A percentile compares a stretch with the other conserved stretches of the same genome.
phyloP scores from a whole-genome alignment of 495 filamentous ascomycete genomes.

The Tetracladium setigerum region DNA sequence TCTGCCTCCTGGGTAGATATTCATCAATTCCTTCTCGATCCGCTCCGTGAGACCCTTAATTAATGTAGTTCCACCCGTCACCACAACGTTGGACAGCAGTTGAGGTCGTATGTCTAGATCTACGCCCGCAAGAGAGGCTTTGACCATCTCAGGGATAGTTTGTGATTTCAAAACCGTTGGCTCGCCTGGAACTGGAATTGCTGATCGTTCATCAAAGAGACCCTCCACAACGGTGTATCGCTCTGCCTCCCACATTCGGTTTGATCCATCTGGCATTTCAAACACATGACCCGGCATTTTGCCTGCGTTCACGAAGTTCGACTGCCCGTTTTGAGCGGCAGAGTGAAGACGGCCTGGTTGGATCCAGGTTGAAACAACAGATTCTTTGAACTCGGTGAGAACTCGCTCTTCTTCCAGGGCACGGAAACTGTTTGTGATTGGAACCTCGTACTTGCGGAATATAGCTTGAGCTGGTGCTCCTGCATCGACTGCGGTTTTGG shows the following conservation, averaged over 20 bases:
- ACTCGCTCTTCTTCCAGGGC: conserved; percentile 85
- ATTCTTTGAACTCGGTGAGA: conserved; percentile 93
- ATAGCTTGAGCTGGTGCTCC: conserved; percentile 67
- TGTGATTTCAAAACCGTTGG: conserved; percentile 49
- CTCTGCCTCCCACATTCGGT: conserved; percentile 85
- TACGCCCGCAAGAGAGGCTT: conserved; percentile 64
- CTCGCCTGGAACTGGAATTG: conserved; percentile 31
- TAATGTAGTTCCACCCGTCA: conserved; percentile 79
- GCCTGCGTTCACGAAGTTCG: conserved; percentile 61
- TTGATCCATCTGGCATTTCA: conserved; percentile 92
- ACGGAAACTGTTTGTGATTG: conserved; percentile 66
- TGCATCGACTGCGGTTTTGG: conserved; percentile 84
- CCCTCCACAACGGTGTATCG: conserved; percentile 79
- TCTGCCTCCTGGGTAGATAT: conserved; percentile 69
- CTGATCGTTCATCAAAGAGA: conserved; percentile 76
- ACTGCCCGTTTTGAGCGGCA: conserved; percentile 42
- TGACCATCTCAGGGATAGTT: conserved; percentile 73
- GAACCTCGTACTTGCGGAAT: conserved; percentile 56
- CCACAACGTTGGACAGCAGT: conserved; percentile 81
- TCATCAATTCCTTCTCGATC: conserved; percentile 71
- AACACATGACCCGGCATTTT: conserved; percentile 70
- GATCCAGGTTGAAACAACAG: conserved; percentile 88
- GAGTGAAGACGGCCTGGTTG: conserved; percentile 59
- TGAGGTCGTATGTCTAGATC: conserved; percentile 85
- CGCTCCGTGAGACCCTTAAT: conserved; percentile 86